Evolutionary conservation across 306 rosid genomes (phyloP).

Genomic region (Cucurbita argyrosperma): DNA sequence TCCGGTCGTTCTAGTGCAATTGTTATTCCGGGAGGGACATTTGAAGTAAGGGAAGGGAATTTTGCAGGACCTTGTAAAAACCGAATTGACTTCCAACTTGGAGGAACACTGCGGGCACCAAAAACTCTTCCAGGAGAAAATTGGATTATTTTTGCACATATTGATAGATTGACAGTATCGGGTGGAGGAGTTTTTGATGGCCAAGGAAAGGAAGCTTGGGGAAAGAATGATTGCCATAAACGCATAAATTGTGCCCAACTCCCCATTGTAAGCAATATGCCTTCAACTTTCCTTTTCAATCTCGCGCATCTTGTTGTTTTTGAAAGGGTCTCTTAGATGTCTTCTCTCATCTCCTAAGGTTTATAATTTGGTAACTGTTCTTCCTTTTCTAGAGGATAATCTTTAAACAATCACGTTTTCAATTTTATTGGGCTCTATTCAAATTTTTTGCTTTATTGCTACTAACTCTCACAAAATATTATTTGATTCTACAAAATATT

Average conservation of each 20-base stretch:
- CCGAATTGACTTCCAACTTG: background rate
- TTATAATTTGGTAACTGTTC: too few species aligned
- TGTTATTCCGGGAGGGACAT: slow-evolving; percentile 8
- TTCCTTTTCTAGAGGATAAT: too few species aligned
- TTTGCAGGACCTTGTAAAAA: background rate
- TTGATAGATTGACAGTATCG: slow-evolving; percentile 15
- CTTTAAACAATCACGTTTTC: too few species aligned
- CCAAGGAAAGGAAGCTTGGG: slow-evolving; percentile 15
- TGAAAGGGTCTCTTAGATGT: too few species aligned
- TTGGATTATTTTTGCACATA: slow-evolving; percentile 17
- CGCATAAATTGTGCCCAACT: too few species aligned
- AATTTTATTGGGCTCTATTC: too few species aligned
- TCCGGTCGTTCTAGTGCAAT: background rate
- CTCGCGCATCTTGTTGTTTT: too few species aligned
- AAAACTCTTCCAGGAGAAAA: background rate
- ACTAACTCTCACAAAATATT: too few species aligned
- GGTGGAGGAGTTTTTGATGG: slow-evolving; percentile 26
- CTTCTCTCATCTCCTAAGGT: too few species aligned
- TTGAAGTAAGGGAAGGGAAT: background rate
- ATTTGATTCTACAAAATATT: background rate
- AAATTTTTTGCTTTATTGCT: too few species aligned
- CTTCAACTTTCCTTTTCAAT: too few species aligned
- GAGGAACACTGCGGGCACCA: slow-evolving; percentile 29
- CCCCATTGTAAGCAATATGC: too few species aligned
- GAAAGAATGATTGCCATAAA: background rate